Percentiles rank a stretch among this genome's conserved stretches.
Evolutionary conservation across 306 rosid species (phyloP).

Genomic region (Rosa chinensis): DNA sequence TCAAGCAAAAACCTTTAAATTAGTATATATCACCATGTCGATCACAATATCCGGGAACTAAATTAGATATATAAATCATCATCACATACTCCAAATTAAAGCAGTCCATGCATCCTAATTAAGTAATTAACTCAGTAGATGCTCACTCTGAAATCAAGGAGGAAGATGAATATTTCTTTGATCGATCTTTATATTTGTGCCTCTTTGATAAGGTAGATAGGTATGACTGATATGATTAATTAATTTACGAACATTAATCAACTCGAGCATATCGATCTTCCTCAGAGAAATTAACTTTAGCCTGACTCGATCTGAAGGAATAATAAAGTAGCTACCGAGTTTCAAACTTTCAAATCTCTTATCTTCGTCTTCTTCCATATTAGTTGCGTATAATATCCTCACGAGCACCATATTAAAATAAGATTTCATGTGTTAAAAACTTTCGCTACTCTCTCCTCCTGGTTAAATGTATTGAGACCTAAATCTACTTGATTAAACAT

Average conservation of each 20-base stretch:
- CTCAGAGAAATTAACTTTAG: background rate
- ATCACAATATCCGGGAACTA: background rate
- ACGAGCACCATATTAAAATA: background rate
- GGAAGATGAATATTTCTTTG: background rate
- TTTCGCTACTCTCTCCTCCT: background rate
- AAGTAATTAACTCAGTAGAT: background rate
- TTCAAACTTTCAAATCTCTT: background rate
- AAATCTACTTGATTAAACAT: background rate
- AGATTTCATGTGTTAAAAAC: background rate
- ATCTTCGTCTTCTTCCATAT: background rate
- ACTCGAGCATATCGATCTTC: background rate
- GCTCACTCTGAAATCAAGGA: background rate
- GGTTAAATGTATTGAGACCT: constrained; percentile 41
- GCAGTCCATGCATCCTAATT: background rate
- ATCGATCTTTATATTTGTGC: background rate
- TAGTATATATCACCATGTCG: too few relatives aligned
- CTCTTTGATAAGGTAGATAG: background rate
- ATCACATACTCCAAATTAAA: background rate
- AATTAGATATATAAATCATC: too few relatives aligned
- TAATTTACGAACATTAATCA: background rate
- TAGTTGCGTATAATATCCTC: background rate
- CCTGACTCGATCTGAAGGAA: background rate
- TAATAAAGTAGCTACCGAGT: background rate
- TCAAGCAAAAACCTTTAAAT: too few relatives aligned
- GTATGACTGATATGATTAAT: background rate